phyloP scores from a whole-genome alignment of 306 rosid genomes.

The Quercus engelmannii region DNA sequence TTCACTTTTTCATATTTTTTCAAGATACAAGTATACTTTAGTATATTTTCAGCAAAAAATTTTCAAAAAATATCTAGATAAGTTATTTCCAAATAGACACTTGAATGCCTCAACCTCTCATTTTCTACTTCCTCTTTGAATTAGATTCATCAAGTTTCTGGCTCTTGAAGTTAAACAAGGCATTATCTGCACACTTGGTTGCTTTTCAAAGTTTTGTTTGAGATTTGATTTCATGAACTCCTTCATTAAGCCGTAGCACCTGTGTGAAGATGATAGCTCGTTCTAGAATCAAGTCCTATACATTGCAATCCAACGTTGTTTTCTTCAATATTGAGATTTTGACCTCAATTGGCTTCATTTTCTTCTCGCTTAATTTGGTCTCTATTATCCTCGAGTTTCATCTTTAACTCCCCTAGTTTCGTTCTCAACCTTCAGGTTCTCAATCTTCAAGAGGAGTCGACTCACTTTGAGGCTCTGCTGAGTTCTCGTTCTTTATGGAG shows the following conservation, averaged over 20 bases:
- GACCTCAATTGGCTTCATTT: conserved; percentile 48
- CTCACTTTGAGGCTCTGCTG: conserved; percentile 26
- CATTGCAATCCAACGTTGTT: conserved; percentile 26
- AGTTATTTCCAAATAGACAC: too few relatives aligned
- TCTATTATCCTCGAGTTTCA: conserved; percentile 40
- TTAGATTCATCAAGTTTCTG: conserved; percentile 38
- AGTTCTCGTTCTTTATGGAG: conserved; percentile 27
- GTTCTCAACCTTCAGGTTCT: conserved; percentile 42
- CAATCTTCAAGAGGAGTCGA: conserved; percentile 40
- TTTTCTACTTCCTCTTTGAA: conserved; percentile 47
- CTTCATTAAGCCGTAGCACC: conserved; percentile 56
- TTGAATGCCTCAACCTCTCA: conserved; percentile 57
- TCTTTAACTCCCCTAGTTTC: conserved; percentile 2
- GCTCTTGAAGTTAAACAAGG: conserved; percentile 20
- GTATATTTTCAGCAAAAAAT: accelerated
- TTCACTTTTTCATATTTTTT: too few relatives aligned
- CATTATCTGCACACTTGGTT: conserved; percentile 20
- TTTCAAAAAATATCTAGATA: too few relatives aligned
- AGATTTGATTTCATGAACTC: conserved; percentile 48
- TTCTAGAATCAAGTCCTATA: conserved; percentile 22
- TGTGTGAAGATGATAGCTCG: conserved; percentile 63
- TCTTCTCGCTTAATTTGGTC: conserved; percentile 30
- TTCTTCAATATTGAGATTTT: conserved; percentile 64
- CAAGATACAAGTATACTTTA: too few relatives aligned
- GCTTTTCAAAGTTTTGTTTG: conserved; percentile 53